These are phyloP conservation scores for Colletotrichum caudatum DNA, from an alignment of 2,329 filamentous ascomycete genomes.

Conservation along the genomic window DNA sequence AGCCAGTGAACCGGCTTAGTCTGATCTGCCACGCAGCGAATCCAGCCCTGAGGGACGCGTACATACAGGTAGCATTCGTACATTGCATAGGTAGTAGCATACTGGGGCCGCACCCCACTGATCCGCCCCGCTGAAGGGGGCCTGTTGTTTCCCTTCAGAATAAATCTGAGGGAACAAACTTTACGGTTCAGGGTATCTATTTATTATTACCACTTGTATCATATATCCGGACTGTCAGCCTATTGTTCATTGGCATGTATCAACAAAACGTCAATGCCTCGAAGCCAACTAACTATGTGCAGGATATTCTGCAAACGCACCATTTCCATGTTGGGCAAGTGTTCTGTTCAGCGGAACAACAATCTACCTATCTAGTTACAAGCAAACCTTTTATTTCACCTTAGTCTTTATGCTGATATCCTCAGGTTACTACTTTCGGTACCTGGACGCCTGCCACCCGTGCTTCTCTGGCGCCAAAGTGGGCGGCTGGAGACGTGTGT, in stretches of 20 bases:
- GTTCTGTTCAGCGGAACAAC: neutral
- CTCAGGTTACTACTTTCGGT: neutral
- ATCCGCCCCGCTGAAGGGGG: constrained; percentile 5
- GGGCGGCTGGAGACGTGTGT: constrained; percentile 19
- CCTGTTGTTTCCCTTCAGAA: neutral
- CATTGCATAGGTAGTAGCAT: neutral
- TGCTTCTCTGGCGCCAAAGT: constrained; percentile 13
- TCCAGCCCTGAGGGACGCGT: constrained; percentile 16
- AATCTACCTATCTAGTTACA: neutral
- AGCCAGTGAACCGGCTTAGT: neutral
- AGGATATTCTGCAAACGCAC: neutral
- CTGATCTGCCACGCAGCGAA: neutral
- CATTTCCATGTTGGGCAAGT: constrained; percentile 13
- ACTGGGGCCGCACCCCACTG: constrained; percentile 19
- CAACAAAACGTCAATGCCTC: neutral
- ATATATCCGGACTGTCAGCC: neutral
- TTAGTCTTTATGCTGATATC: too few relatives aligned
- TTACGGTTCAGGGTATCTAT: constrained; percentile 5
- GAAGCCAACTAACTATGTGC: neutral
- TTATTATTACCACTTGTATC: neutral
- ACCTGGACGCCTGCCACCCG: constrained; percentile 11
- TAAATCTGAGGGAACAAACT: constrained; percentile 15
- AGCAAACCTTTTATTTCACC: neutral
- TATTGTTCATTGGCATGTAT: neutral
- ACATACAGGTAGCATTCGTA: neutral